Evolutionary conservation across 2,329 filamentous ascomycete genomes (phyloP).

Genomic region (Diaporthe citri): DNA sequence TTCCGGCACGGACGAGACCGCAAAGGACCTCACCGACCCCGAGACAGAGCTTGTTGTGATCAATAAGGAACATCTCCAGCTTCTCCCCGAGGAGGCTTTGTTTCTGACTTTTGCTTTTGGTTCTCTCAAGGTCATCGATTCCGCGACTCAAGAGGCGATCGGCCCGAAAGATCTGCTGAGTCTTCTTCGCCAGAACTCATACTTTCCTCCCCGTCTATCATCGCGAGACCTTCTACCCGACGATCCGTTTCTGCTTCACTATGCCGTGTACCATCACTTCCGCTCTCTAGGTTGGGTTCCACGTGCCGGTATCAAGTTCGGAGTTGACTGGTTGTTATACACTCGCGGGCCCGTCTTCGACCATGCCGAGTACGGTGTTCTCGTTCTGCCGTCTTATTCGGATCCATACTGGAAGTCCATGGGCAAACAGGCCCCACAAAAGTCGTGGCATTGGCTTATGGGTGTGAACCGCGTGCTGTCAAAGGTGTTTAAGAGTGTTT

Average conservation of each 20-base stretch:
- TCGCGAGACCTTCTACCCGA: constrained; percentile 72
- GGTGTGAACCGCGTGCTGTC: constrained; percentile 89
- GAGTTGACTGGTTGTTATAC: constrained; percentile 95
- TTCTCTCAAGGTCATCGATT: constrained; percentile 72
- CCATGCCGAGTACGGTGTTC: constrained; percentile 92
- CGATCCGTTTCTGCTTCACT: constrained; percentile 87
- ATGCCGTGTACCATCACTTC: constrained; percentile 95
- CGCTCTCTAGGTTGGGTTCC: constrained; percentile 95
- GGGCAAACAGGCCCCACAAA: constrained; percentile 61
- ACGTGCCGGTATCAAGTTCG: constrained; percentile 92
- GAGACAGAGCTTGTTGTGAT: constrained; percentile 48
- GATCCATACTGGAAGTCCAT: constrained; percentile 77
- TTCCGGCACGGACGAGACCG: neutral
- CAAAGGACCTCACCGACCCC: neutral
- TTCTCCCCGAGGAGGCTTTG: constrained; percentile 91
- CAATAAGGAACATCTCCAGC: constrained; percentile 86
- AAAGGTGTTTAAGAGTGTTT: constrained; percentile 90
- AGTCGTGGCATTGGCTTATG: constrained; percentile 87
- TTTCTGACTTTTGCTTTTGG: constrained; percentile 89
- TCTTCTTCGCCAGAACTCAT: constrained; percentile 77
- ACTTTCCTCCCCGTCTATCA: constrained; percentile 70
- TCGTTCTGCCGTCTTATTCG: constrained; percentile 86
- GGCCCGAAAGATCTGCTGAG: constrained; percentile 70
- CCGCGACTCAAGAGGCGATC: constrained; percentile 58
- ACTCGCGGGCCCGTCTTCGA: constrained; percentile 92